Evolutionary conservation across 2,329 filamentous ascomycete genomes (phyloP).

Genomic region (Trichoderma atroviride): DNA sequence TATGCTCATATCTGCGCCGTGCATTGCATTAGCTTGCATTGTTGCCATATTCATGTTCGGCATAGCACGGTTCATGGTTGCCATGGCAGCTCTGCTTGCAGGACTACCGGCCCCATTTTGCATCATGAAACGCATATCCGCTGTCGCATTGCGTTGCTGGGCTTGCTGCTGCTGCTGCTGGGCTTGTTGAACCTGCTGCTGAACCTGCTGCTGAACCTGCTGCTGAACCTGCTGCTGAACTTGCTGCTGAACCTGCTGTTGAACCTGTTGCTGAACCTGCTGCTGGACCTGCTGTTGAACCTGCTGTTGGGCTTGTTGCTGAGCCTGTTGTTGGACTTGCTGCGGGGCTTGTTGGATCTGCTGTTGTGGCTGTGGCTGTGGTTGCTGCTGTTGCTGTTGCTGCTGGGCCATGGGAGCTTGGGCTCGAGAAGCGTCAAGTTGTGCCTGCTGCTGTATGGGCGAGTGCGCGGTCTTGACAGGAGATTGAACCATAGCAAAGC

Average conservation of each 20-base stretch:
- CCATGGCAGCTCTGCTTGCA: slow-evolving; percentile 42
- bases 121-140: slow-evolving; percentile 48
- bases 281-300: slow-evolving; percentile 28
- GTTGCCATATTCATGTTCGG: slow-evolving; percentile 49
- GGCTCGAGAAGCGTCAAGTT: slow-evolving; percentile 49
- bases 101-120: slow-evolving; percentile 45
- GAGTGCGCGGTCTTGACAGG: slow-evolving; percentile 42
- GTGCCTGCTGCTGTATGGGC: slow-evolving; percentile 45
- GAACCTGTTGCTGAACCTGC: slow-evolving; percentile 32
- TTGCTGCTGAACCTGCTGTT: slow-evolving; percentile 33
- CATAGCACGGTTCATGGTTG: slow-evolving; percentile 49
- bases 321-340: slow-evolving; percentile 35
- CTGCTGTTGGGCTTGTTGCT: slow-evolving; percentile 3
- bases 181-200: not conserved
- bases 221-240: slow-evolving; percentile 26
- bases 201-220: slow-evolving; percentile 35
- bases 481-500: slow-evolving; percentile 51
- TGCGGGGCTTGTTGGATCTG: slow-evolving; percentile 20
- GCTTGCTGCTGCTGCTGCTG: slow-evolving; percentile 26
- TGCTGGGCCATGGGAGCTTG: slow-evolving; percentile 41
- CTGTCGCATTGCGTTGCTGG: slow-evolving; percentile 30
- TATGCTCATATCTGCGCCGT: slow-evolving; percentile 49
- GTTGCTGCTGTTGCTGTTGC: slow-evolving; percentile 31
- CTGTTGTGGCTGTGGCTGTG: slow-evolving; percentile 31
- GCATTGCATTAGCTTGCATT: slow-evolving; percentile 45